Percentiles rank a stretch among this genome's conserved stretches.
Evolutionary conservation across 192 early-diverging fungal species (phyloP).

Genomic region (Podila clonocystis): DNA sequence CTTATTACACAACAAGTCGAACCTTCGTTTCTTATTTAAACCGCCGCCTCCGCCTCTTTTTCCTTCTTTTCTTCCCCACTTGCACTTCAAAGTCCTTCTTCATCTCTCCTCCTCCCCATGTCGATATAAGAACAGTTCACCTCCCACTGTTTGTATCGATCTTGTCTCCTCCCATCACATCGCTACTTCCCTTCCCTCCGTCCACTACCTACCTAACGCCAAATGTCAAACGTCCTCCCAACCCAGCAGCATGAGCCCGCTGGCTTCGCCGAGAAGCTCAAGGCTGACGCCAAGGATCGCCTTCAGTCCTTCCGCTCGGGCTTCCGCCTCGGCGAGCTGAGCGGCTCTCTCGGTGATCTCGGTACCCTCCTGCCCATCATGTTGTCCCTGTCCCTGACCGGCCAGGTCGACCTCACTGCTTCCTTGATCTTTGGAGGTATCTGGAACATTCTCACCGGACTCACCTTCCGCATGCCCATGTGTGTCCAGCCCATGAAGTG

Average conservation of each 20-base stretch:
- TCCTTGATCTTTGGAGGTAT: constrained; percentile 89
- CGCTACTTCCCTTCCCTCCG: background rate
- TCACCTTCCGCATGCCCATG: constrained; percentile 84
- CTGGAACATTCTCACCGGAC: constrained; percentile 86
- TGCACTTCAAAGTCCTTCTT: background rate
- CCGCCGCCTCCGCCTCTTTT: too few species aligned
- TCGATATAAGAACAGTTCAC: background rate
- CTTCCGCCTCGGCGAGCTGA: constrained; percentile 59
- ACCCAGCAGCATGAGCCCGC: constrained; percentile 2
- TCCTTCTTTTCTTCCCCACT: background rate
- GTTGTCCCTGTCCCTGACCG: constrained; percentile 76
- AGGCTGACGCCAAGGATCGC: constrained; percentile 24
- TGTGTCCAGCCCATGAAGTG: constrained; percentile 96
- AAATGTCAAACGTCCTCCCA: constrained; percentile 24
- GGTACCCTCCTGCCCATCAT: constrained; percentile 91
- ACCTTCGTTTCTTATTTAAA: too few species aligned
- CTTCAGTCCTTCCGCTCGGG: constrained; percentile 28
- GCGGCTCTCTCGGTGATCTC: constrained; percentile 78
- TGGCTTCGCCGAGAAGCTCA: constrained; percentile 14
- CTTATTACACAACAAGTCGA: too few species aligned
- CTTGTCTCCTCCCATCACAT: background rate
- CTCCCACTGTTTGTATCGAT: background rate
- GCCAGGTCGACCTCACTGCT: constrained; percentile 79
- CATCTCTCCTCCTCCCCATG: background rate
- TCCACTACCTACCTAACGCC: background rate